phyloP scores from a whole-genome alignment of 148 eudicot species.

The Talinum fruticosum region DNA sequence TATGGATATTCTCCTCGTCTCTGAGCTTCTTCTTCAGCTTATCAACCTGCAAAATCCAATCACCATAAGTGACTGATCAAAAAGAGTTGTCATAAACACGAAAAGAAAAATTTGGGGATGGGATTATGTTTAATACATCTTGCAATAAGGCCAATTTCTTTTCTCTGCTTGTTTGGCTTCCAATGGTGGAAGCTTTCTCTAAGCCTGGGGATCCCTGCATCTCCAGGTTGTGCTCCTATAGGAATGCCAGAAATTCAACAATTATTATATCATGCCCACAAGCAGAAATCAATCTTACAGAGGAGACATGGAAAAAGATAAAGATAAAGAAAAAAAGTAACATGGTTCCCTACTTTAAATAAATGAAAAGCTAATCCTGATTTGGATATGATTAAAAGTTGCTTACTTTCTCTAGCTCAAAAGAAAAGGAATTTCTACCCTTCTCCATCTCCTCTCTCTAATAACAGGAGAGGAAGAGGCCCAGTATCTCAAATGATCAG shows the following conservation, averaged over 20 bases:
- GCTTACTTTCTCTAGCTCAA: constrained; percentile 33
- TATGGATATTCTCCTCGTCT: constrained; percentile 89
- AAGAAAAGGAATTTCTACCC: constrained; percentile 20
- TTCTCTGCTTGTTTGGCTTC: constrained; percentile 38
- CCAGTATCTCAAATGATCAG: neutral
- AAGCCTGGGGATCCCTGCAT: constrained; percentile 32
- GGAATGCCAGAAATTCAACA: constrained; percentile 11
- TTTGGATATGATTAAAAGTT: constrained; percentile 6
- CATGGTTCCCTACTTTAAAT: neutral
- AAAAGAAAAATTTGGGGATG: neutral
- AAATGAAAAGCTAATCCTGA: neutral
- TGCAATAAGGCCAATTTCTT: constrained; percentile 65
- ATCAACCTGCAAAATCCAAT: constrained; percentile 61
- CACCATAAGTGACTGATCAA: neutral
- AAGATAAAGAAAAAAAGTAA: neutral
- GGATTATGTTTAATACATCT: constrained; percentile 51
- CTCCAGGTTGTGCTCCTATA: constrained; percentile 45
- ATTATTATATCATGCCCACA: neutral
- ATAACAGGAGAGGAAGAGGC: neutral
- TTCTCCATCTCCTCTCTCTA: constrained; percentile 11
- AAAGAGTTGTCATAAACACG: neutral
- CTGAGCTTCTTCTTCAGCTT: constrained; percentile 78
- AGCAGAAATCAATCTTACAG: neutral
- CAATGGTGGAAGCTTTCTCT: constrained; percentile 28
- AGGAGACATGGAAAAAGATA: neutral